Evolutionary conservation across 495 filamentous ascomycete genomes (phyloP), one percentile per base, ranked within the genome.

Genomic region (Lasiosphaeris hirsuta): DNA sequence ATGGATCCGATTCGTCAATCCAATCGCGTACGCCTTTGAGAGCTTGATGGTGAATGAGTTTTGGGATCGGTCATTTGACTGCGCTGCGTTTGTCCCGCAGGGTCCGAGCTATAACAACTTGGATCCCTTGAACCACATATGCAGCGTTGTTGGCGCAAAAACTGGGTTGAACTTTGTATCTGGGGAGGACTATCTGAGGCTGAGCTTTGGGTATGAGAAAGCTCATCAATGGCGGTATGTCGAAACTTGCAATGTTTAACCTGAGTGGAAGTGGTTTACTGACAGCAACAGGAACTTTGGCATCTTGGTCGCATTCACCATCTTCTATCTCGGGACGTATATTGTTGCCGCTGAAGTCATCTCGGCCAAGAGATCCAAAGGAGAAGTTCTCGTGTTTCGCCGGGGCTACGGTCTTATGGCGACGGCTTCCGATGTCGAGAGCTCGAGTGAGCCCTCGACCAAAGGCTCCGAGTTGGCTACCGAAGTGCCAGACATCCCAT

Each of bases 361-460:
- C 51, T 78, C 85, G 0, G 80, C 84, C 8, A 84, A 86, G 66
- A 83, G 84, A 49, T 90, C 87, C 0, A 92, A 90, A 67, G 90
- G 88, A 19, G 90, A 95, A 66, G 84, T 94, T 37, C 73, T 94
- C 7, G 76, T 95, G n/a, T 95, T 92, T 73, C 84, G 84, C 14
- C 82, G 85, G 23, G 86, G 87, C 8, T 79, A 88, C 53, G 17
- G 38, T 1, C 39, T 13, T 3, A 7, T 43, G 17, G n/a, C 19
- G 6, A 3, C 23, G 18, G 6, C 81, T 81, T 8, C 81, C 82
- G 23, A 72, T 72, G 2, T 66, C 71, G n/a, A 67, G 69, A 39
- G 64, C 37, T 23, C 39, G 34, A 23, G 6, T 7, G 15, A 8
- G 19, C 10, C 36, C 10, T 42, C 43, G 23, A 18, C 36, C 15